Evolutionary conservation across 2,329 filamentous ascomycete species (phyloP).

Genomic region (Fusarium sp.): DNA sequence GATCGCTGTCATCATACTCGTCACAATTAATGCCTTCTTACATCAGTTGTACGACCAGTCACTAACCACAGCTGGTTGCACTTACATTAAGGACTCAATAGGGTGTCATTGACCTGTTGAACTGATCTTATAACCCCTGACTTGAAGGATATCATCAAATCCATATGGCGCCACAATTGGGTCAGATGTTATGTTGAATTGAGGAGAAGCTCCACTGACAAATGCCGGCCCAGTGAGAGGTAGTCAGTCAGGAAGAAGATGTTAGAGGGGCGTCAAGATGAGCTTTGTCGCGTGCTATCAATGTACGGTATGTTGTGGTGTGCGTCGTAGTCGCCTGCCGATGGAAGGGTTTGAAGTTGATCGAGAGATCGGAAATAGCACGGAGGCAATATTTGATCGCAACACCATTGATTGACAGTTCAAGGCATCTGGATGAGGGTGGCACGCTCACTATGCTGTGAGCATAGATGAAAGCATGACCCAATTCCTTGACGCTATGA

Average conservation of each 20-base stretch:
- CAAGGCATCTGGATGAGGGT: background rate
- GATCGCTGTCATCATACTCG: slow-evolving; percentile 15
- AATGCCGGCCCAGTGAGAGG: slow-evolving; percentile 15
- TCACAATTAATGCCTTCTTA: slow-evolving; percentile 5
- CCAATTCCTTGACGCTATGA: slow-evolving; percentile 34
- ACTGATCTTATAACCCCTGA: background rate
- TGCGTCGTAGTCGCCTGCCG: slow-evolving; percentile 3
- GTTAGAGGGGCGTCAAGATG: background rate
- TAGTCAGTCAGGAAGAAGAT: slow-evolving; percentile 1
- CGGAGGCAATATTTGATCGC: background rate
- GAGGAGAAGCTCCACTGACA: slow-evolving; percentile 25
- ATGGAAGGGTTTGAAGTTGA: slow-evolving; percentile 3
- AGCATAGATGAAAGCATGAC: slow-evolving; percentile 12
- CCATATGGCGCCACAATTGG: slow-evolving; percentile 18
- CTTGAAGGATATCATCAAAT: background rate
- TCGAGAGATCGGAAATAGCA: slow-evolving; percentile 14
- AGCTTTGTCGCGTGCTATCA: slow-evolving; percentile 7
- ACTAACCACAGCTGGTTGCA: background rate
- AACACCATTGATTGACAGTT: background rate
- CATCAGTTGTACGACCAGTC: slow-evolving; percentile 11
- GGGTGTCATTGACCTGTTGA: slow-evolving; percentile 1
- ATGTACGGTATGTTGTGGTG: background rate
- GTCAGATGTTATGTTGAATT: slow-evolving; percentile 26
- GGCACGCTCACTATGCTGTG: background rate
- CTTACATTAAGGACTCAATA: slow-evolving; percentile 11